Base-by-base conservation (phyloP, 768 basidiomycete species). In the Boletus rubropictus region DNA sequence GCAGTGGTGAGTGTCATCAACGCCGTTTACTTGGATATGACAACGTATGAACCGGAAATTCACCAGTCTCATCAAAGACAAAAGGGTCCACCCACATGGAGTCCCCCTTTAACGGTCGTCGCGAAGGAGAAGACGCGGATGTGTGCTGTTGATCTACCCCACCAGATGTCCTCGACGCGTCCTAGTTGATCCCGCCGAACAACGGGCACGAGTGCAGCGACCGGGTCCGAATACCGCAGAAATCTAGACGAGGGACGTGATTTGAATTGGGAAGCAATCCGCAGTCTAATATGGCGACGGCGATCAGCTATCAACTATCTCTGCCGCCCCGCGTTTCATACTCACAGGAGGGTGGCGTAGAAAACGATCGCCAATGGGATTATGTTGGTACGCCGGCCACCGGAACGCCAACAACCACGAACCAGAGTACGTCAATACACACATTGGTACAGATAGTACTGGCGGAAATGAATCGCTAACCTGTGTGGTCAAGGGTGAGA, bases 291-390 rank as follows among this genome's bases (percentile, higher is more conserved):
- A 14, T 33, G 25, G 37, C n/a, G 42, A 54, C 64, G 62, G 59
- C 60, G 53, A 63, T 63, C 62, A 66, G 40, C 53, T 53, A 51
- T 61, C 62, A n/a, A n/a, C n/a, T n/a, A n/a, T 49, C 44, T 43
- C 39, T 41, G 24, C 24, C 24, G 24, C 44, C 44, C 37, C 39
- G 22, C 37, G 59, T 52, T 58, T 51, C 51, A 45, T 46, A 18
- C 46, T 54, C 51, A 53, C 51, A 38, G 56, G 54, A 55, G 48
- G 58, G 57, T 51, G 47, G 54, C 48, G 54, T 20, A 42, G 35
- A 27, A 38, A 28, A 39, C 22, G 44, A 48, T 39, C 44, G 38
- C 9, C 48, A 37, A 5, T 39, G 40, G 49, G 37, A 12, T 27
- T 9, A 14, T 14, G 34, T 39, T 48, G 46, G 47, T 33, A 49